phyloP scores from a whole-genome alignment of 495 filamentous ascomycete genomes.

The Apiosordaria backusii region DNA sequence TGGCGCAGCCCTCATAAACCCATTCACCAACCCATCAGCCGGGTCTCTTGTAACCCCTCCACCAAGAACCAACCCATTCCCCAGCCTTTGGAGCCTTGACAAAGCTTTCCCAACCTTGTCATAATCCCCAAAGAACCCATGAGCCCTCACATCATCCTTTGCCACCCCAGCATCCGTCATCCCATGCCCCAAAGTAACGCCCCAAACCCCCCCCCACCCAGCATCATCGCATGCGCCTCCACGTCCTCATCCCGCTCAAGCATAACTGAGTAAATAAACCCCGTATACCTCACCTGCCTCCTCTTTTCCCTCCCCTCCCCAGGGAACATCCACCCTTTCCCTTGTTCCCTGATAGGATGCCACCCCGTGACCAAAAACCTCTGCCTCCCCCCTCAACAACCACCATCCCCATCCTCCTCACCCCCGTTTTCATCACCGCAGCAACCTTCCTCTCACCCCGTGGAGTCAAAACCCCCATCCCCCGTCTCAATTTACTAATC shows the following conservation, averaged over 20 bases:
- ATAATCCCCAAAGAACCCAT: constrained; percentile 44
- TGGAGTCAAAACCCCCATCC: constrained; percentile 39
- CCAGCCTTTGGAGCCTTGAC: constrained; percentile 21
- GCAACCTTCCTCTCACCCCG: constrained; percentile 32
- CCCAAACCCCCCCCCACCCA: constrained; percentile 39
- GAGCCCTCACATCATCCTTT: constrained; percentile 34
- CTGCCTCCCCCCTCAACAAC: constrained; percentile 8
- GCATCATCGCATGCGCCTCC: constrained; percentile 39
- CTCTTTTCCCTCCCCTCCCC: constrained; percentile 17
- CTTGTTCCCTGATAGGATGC: constrained; percentile 38
- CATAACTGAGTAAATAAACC: constrained; percentile 42
- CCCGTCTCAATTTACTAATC: constrained; percentile 29
- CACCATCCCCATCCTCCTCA: constrained; percentile 22
- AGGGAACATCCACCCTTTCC: constrained; percentile 37
- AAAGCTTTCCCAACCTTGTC: constrained; percentile 30
- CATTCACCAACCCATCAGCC: constrained; percentile 36
- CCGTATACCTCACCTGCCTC: constrained; percentile 35
- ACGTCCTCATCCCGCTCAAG: constrained; percentile 34
- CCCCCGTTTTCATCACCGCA: constrained; percentile 37
- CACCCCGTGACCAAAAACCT: constrained; percentile 38
- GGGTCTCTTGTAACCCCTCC: constrained; percentile 34
- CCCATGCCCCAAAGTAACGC: constrained; percentile 45
- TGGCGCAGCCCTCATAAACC: constrained; percentile 26
- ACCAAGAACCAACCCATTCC: constrained; percentile 34
- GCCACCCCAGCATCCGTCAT: constrained; percentile 8